phyloP scores from a whole-genome alignment of 169 alveolate genomes.

The Sarcocystis neurona region DNA sequence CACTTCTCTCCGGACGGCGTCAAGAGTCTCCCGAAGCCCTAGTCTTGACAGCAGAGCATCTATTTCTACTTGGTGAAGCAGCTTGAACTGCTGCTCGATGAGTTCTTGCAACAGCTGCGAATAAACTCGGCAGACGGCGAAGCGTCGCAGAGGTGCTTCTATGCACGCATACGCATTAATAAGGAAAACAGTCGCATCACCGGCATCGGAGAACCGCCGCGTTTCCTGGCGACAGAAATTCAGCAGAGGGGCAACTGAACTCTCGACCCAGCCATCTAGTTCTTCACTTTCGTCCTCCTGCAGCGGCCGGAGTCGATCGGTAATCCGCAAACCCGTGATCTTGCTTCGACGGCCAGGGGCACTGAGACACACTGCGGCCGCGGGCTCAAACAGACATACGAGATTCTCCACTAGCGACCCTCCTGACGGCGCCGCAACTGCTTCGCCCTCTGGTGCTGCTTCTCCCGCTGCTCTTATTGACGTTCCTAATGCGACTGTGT shows the following conservation, averaged over 20 bases:
- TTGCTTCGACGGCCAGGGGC: not conserved
- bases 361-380: too few relatives aligned
- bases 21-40: not conserved
- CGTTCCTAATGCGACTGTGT: too few relatives aligned
- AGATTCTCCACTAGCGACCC: too few relatives aligned
- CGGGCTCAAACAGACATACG: too few relatives aligned
- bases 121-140: not conserved
- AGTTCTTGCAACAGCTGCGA: not conserved
- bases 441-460: too few relatives aligned
- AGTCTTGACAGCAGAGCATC: not conserved
- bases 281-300: conserved; percentile 12
- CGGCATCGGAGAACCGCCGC: conserved; percentile 6
- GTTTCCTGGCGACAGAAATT: conserved; percentile 24
- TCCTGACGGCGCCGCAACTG: too few relatives aligned
- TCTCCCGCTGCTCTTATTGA: too few relatives aligned
- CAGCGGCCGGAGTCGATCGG: not conserved
- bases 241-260: conserved; percentile 21
- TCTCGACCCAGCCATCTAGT: conserved; percentile 30
- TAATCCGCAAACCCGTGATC: not conserved
- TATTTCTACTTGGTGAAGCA: not conserved
- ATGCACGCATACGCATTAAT: conserved; percentile 24
- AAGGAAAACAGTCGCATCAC: conserved; percentile 7
- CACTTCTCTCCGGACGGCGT: conserved; percentile 6
- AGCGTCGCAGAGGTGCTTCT: conserved; percentile 21
- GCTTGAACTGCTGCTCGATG: not conserved